A percentile compares a stretch with the other conserved stretches of the same genome.
Conservation (phyloP, 2,329 filamentous ascomycete genomes). For the Alternaria viburni region DNA sequence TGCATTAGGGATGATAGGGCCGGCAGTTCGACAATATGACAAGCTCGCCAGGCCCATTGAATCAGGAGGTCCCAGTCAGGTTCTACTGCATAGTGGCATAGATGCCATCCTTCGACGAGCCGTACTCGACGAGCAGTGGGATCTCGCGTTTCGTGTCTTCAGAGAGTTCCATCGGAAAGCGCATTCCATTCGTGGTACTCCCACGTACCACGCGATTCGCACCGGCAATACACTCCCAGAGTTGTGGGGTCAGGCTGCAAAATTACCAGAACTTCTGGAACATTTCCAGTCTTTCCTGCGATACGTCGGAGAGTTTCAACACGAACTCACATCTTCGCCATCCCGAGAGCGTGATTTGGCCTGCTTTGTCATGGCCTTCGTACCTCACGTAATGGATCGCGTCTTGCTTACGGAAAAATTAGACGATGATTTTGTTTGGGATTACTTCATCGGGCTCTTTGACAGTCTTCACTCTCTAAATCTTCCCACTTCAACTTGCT, state of each 20-base stretch:
- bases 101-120: constrained; percentile 38
- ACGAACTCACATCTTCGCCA: constrained; percentile 29
- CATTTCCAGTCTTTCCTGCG: constrained; percentile 35
- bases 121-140: constrained; percentile 45
- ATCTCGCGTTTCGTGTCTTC: constrained; percentile 40
- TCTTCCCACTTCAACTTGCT: constrained; percentile 28
- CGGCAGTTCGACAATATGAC: constrained; percentile 50
- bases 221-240: constrained; percentile 18
- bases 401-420: constrained; percentile 23
- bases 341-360: constrained; percentile 17
- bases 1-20: constrained; percentile 46
- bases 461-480: constrained; percentile 23
- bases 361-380: constrained; percentile 36
- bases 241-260: constrained; percentile 32
- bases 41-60: constrained; percentile 38
- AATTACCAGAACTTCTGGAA: constrained; percentile 33
- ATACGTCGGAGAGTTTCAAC: constrained; percentile 30
- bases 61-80: neutral
- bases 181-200: neutral
- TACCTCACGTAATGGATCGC: constrained; percentile 36
- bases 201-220: constrained; percentile 5
- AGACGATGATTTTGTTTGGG: constrained; percentile 35
- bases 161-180: constrained; percentile 20
- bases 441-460: constrained; percentile 36
- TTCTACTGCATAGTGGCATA: constrained; percentile 31